A percentile compares a stretch with the other conserved stretches of the same genome.
phyloP scores from a whole-genome alignment of 2,329 filamentous ascomycete species.

The Colletotrichum truncatum region DNA sequence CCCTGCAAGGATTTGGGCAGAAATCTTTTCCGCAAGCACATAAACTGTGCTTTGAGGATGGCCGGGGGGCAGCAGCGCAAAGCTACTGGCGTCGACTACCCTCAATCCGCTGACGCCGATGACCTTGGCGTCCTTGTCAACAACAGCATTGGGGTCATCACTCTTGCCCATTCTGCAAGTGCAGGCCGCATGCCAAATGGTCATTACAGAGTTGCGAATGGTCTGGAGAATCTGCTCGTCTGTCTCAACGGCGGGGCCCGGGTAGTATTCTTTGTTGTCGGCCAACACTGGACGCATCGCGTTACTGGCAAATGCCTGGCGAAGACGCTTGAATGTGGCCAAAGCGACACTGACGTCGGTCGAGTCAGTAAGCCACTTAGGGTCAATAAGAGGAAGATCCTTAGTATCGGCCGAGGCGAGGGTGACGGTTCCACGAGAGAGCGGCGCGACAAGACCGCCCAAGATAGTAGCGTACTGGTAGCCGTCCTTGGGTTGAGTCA shows the following conservation, averaged over 20 bases:
- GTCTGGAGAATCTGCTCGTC: constrained; percentile 52
- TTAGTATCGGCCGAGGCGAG: constrained; percentile 44
- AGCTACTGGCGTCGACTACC: constrained; percentile 41
- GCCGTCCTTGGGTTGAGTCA: constrained; percentile 20
- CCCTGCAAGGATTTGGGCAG: constrained; percentile 43
- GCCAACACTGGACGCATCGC: constrained; percentile 40
- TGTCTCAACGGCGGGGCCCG: constrained; percentile 46
- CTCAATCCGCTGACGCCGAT: constrained; percentile 40
- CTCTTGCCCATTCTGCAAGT: constrained; percentile 61
- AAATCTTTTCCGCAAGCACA: constrained; percentile 37
- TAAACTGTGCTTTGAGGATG: constrained; percentile 36
- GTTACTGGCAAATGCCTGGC: constrained; percentile 43
- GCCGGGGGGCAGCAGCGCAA: constrained; percentile 37
- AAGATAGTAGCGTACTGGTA: constrained; percentile 35
- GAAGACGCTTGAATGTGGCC: constrained; percentile 50
- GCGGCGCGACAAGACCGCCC: constrained; percentile 45
- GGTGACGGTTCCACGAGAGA: constrained; percentile 53
- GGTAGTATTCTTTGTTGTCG: constrained; percentile 44
- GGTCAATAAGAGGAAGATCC: constrained; percentile 53
- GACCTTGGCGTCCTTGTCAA: constrained; percentile 40
- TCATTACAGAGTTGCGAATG: constrained; percentile 48
- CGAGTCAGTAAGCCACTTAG: constrained; percentile 53
- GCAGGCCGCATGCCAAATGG: constrained; percentile 61
- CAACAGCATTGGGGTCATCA: constrained; percentile 40
- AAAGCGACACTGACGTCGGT: constrained; percentile 55